Evolutionary conservation across 805 yeast genomes (phyloP).

Genomic region (Candida pini): DNA sequence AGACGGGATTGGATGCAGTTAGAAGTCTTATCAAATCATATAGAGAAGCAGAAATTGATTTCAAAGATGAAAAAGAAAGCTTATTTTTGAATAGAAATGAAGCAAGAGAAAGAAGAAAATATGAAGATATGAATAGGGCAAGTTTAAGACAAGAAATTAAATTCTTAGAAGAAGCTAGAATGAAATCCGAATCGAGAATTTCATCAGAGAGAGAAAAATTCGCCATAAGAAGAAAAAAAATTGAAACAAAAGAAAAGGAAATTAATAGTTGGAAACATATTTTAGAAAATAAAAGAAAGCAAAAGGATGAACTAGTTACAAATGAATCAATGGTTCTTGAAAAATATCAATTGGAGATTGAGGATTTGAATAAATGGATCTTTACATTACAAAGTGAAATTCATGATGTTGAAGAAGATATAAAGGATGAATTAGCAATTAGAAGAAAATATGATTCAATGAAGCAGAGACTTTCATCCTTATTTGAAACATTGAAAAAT

Average conservation of each 20-base stretch:
- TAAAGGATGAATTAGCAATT: conserved; percentile 22
- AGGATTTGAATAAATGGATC: conserved; percentile 23
- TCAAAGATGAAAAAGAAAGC: conserved; percentile 32
- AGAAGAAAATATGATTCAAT: conserved; percentile 22
- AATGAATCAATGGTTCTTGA: conserved; percentile 16
- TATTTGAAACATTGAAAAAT: conserved; percentile 19
- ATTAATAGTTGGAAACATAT: conserved; percentile 29
- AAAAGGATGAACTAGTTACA: conserved; percentile 6
- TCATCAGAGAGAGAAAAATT: conserved; percentile 29
- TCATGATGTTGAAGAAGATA: conserved; percentile 28
- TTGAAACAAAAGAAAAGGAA: conserved; percentile 31
- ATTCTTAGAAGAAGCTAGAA: conserved; percentile 35
- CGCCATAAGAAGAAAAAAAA: conserved; percentile 21
- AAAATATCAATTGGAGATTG: conserved; percentile 17
- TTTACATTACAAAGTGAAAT: conserved; percentile 23
- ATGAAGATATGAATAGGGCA: conserved; percentile 36
- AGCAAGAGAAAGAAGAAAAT: conserved; percentile 33
- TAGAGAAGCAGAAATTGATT: conserved; percentile 29
- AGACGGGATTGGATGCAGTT: conserved; percentile 37
- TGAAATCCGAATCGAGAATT: conserved; percentile 31
- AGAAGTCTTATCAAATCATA: conserved; percentile 30
- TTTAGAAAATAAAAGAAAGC: conserved; percentile 20
- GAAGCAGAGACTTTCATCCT: conserved; percentile 17
- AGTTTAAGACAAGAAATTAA: conserved; percentile 36
- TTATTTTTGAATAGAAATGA: conserved; percentile 31